Conservation (phyloP, 2,329 filamentous ascomycete species). For the Claviceps maximensis region DNA sequence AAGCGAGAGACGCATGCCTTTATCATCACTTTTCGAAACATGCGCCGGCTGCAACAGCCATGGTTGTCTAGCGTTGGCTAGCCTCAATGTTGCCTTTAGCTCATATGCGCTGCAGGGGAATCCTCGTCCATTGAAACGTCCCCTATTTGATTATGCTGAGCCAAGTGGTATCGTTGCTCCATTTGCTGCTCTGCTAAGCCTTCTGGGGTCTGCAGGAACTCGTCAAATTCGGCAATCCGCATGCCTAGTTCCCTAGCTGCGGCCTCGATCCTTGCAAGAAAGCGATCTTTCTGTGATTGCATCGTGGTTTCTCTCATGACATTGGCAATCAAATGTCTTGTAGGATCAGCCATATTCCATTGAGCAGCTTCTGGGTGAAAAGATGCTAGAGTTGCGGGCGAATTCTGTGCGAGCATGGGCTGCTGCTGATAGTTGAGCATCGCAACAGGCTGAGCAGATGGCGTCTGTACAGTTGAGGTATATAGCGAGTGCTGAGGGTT, state of each 20-base stretch:
- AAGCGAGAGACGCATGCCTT: not conserved
- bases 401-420: not conserved
- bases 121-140: conserved; percentile 8
- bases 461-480: conserved; percentile 2
- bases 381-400: not conserved
- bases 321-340: conserved; percentile 17
- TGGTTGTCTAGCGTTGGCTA: not conserved
- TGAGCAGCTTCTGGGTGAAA: conserved; percentile 22
- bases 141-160: conserved; percentile 11
- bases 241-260: conserved; percentile 41
- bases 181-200: conserved; percentile 15
- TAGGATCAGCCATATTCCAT: conserved; percentile 12
- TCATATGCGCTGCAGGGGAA: not conserved
- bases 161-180: conserved; percentile 7
- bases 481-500: conserved; percentile 23
- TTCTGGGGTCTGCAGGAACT: conserved; percentile 20
- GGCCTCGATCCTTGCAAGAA: conserved; percentile 38
- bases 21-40: not conserved
- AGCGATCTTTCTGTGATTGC: conserved; percentile 30
- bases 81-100: not conserved
- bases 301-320: conserved; percentile 32
- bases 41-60: not conserved
- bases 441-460: not conserved
- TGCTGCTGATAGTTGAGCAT: conserved; percentile 11
- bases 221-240: conserved; percentile 38